phyloP scores from a whole-genome alignment of 1,139 yeast genomes.

The Yamadazyma diddensiae region DNA sequence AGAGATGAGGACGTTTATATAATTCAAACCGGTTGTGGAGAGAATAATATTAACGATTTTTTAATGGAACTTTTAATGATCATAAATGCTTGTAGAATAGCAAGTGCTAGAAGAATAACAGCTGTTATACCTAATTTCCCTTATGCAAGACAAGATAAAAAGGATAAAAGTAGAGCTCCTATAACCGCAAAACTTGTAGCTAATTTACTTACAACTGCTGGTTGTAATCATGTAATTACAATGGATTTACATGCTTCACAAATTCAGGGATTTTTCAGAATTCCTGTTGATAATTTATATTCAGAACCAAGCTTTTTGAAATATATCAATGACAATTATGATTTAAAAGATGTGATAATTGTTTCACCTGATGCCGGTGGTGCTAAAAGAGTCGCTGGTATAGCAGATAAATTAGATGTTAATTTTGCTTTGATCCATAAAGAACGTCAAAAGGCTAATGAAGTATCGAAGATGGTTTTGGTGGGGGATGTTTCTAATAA shows the following conservation, averaged over 20 bases:
- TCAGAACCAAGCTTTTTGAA: constrained; percentile 94
- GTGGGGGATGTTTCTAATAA: constrained; percentile 93
- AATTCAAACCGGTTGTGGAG: constrained; percentile 90
- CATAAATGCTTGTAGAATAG: constrained; percentile 94
- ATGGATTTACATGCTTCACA: constrained; percentile 98
- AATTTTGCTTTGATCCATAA: constrained; percentile 96
- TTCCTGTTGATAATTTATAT: constrained; percentile 93
- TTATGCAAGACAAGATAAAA: constrained; percentile 95
- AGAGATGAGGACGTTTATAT: constrained; percentile 95
- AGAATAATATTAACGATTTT: constrained; percentile 68
- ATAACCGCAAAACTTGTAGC: constrained; percentile 97
- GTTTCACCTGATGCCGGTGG: constrained; percentile 99
- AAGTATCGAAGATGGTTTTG: constrained; percentile 89
- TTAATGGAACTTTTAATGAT: constrained; percentile 84
- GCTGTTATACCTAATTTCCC: constrained; percentile 96
- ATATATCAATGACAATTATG: constrained; percentile 74
- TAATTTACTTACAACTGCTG: constrained; percentile 91
- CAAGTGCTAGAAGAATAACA: constrained; percentile 91
- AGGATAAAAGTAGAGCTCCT: constrained; percentile 95
- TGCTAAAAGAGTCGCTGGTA: constrained; percentile 94
- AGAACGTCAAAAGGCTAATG: constrained; percentile 94
- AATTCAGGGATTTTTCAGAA: constrained; percentile 94
- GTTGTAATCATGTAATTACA: constrained; percentile 94
- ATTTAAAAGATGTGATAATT: constrained; percentile 68
- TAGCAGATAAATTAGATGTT: constrained; percentile 88